These are phyloP conservation scores for Xylaria sp. DNA, from an alignment of 2,329 filamentous ascomycete genomes.

Conservation along the genomic window DNA sequence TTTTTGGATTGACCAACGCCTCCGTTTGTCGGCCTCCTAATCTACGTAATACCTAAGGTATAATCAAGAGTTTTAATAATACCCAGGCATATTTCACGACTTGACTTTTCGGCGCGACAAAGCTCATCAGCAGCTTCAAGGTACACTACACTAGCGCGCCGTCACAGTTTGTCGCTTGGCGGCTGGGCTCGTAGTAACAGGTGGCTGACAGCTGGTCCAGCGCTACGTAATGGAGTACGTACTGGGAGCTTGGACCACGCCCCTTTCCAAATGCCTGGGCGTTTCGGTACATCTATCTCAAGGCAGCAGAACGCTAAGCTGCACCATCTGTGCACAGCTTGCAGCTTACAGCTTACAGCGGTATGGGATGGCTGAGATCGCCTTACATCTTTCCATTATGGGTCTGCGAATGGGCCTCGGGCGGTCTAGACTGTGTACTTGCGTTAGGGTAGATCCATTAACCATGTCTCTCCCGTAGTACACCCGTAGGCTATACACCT, in stretches of 20 bases:
- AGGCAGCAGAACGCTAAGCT: not conserved
- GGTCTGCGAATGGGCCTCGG: not conserved
- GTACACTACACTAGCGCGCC: slow-evolving; percentile 12
- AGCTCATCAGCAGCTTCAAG: slow-evolving; percentile 32
- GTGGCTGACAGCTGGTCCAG: slow-evolving; percentile 24
- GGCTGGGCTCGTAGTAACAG: slow-evolving; percentile 3
- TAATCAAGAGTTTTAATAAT: not conserved
- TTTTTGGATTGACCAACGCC: slow-evolving; percentile 13
- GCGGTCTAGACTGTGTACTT: slow-evolving; percentile 28
- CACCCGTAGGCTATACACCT: not conserved
- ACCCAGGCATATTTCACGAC: not conserved
- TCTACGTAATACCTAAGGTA: not conserved
- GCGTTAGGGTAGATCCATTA: slow-evolving; percentile 18
- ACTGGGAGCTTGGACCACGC: slow-evolving; percentile 36
- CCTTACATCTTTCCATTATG: not conserved
- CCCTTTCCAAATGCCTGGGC: not conserved
- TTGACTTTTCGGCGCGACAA: slow-evolving; percentile 44
- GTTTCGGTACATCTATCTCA: not conserved
- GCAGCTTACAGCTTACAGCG: not conserved
- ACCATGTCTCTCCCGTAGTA: slow-evolving; percentile 18
- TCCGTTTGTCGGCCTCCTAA: slow-evolving; percentile 18
- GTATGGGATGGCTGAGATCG: not conserved
- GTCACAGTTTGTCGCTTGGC: slow-evolving; percentile 9
- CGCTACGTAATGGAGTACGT: too few relatives aligned
- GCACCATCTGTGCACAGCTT: not conserved